Evolutionary conservation across 2,329 filamentous ascomycete genomes (phyloP).

Genomic region (Clarireedia homoeocarpa): DNA sequence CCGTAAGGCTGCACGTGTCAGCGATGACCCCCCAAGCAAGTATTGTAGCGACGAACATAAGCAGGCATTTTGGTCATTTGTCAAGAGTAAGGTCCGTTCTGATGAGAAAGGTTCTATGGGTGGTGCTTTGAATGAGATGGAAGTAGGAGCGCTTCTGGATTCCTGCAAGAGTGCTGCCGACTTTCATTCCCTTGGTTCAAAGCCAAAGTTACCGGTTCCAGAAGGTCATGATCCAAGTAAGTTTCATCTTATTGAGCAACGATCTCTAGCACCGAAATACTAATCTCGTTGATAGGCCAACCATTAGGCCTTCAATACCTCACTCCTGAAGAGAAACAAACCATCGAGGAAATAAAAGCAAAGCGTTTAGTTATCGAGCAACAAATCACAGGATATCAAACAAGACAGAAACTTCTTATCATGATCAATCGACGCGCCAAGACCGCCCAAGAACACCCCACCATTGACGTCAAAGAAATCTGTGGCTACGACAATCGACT

Average conservation of each 20-base stretch:
- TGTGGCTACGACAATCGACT: slow-evolving; percentile 28
- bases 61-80: slow-evolving; percentile 18
- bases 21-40: slow-evolving; percentile 24
- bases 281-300: slow-evolving; percentile 11
- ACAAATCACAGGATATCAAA: slow-evolving; percentile 16
- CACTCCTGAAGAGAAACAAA: slow-evolving; percentile 20
- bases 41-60: slow-evolving; percentile 28
- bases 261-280: background rate
- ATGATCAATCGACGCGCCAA: slow-evolving; percentile 23
- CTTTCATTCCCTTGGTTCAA: slow-evolving; percentile 23
- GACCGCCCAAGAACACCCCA: slow-evolving; percentile 16
- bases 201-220: slow-evolving; percentile 22
- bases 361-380: slow-evolving; percentile 15
- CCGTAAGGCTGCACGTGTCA: slow-evolving; percentile 25
- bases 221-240: slow-evolving; percentile 23
- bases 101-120: slow-evolving; percentile 23
- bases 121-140: slow-evolving; percentile 21
- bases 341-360: slow-evolving; percentile 17
- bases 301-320: slow-evolving; percentile 24
- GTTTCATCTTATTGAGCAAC: background rate
- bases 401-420: slow-evolving; percentile 18
- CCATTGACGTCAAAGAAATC: slow-evolving; percentile 18
- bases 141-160: slow-evolving; percentile 19
- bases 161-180: slow-evolving; percentile 14
- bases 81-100: slow-evolving; percentile 14